These are phyloP conservation scores for Metschnikowia shivogae DNA, from an alignment of 805 yeast species.

Conservation along the genomic window DNA sequence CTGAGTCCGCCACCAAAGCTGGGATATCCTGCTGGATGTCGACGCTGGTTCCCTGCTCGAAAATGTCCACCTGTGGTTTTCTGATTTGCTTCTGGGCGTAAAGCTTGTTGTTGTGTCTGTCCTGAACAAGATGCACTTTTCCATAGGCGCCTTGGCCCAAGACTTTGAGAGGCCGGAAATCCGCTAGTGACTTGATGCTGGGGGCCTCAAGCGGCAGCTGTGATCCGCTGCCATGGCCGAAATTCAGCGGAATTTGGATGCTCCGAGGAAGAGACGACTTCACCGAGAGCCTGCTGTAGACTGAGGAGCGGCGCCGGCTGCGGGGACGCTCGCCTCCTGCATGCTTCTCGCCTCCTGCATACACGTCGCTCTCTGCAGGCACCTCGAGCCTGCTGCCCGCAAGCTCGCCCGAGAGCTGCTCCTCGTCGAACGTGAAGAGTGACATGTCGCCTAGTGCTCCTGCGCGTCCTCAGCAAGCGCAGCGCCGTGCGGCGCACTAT, in stretches of 20 bases:
- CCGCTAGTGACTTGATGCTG: slow-evolving; percentile 27
- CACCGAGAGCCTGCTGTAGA: slow-evolving; percentile 18
- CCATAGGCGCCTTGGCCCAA: slow-evolving; percentile 44
- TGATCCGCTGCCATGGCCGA: slow-evolving; percentile 5
- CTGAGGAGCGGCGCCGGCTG: slow-evolving; percentile 15
- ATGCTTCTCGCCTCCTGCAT: no score
- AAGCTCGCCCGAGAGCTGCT: slow-evolving; percentile 13
- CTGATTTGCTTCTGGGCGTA: slow-evolving; percentile 44
- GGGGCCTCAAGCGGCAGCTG: neutral
- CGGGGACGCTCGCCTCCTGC: no score
- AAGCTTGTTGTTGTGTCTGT: slow-evolving; percentile 32
- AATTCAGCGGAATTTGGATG: slow-evolving; percentile 16
- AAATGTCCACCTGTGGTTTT: slow-evolving; percentile 22
- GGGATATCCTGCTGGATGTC: slow-evolving; percentile 9
- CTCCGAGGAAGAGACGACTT: slow-evolving; percentile 13
- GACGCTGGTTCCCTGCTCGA: slow-evolving; percentile 23
- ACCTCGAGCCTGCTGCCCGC: slow-evolving; percentile 7
- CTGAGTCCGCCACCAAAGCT: slow-evolving; percentile 18
- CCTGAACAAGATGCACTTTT: slow-evolving; percentile 39
- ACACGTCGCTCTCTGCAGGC: no score
- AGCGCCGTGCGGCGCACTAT: neutral
- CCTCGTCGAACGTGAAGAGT: slow-evolving; percentile 18
- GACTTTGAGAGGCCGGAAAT: slow-evolving; percentile 41
- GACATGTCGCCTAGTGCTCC: slow-evolving; percentile 8
- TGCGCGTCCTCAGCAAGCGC: slow-evolving; percentile 1